Evolutionary conservation across 495 filamentous ascomycete genomes (phyloP).

Genomic region (Penicillium cosmopolitanum): DNA sequence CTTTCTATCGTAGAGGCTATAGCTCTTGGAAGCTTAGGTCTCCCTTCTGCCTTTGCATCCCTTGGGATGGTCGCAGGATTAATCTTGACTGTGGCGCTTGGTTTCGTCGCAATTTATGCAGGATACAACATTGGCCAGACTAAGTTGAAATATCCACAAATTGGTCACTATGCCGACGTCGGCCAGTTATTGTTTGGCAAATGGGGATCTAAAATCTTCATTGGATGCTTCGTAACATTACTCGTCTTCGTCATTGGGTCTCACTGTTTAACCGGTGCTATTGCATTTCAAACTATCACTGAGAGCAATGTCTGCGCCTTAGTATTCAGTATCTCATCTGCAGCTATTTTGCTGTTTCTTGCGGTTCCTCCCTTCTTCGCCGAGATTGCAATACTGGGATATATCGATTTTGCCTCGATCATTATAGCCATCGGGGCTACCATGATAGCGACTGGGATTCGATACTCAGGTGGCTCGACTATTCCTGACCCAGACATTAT

Average conservation of each 20-base stretch:
- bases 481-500: not conserved
- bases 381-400: constrained; percentile 60
- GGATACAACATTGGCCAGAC: constrained; percentile 73
- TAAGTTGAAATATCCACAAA: constrained; percentile 63
- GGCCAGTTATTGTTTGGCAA: constrained; percentile 61
- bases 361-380: constrained; percentile 60
- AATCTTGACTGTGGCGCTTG: constrained; percentile 58
- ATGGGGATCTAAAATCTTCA: constrained; percentile 62
- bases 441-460: constrained; percentile 64
- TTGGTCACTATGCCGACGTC: constrained; percentile 68
- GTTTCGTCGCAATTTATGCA: constrained; percentile 69
- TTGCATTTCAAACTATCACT: constrained; percentile 65
- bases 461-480: constrained; percentile 19
- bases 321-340: constrained; percentile 62
- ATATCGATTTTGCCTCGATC: constrained; percentile 67
- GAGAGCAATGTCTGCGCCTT: constrained; percentile 63
- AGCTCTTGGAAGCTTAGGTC: constrained; percentile 60
- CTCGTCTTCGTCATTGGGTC: constrained; percentile 70
- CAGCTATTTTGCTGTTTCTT: constrained; percentile 60
- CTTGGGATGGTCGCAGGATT: constrained; percentile 61
- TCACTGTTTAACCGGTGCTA: constrained; percentile 70
- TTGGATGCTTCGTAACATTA: constrained; percentile 58
- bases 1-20: constrained; percentile 66
- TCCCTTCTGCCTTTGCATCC: constrained; percentile 60
- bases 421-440: constrained; percentile 68